Percentiles rank a stretch among this genome's conserved stretches.
Evolutionary conservation across 2,329 filamentous ascomycete genomes (phyloP).

Genomic region (Trichoderma polysporum): DNA sequence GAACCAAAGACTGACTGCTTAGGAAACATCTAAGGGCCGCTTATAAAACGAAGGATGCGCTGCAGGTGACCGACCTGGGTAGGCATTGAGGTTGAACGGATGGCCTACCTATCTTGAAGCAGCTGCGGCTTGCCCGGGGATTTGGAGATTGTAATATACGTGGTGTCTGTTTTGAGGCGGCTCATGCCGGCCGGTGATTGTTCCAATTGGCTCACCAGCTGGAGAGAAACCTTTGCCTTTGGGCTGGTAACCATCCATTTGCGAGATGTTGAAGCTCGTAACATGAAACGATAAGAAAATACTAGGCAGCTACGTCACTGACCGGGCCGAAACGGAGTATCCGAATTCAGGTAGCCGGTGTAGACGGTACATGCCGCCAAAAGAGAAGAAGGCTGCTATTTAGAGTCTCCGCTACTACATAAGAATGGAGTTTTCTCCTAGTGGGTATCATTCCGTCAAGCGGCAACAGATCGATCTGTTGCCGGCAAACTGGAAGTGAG

Average conservation of each 20-base stretch:
- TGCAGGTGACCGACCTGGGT: neutral
- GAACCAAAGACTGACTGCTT: too few relatives aligned
- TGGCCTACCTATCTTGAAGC: neutral
- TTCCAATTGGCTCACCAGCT: neutral
- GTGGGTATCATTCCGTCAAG: slow-evolving; percentile 15
- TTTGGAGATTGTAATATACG: too few relatives aligned
- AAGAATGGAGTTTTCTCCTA: neutral
- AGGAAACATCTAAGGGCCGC: neutral
- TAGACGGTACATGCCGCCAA: too few relatives aligned
- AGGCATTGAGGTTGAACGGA: neutral
- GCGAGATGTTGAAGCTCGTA: neutral
- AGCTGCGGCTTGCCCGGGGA: slow-evolving; percentile 1
- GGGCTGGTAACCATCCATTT: neutral
- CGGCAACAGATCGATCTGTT: slow-evolving; percentile 5
- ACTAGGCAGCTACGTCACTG: slow-evolving; percentile 5
- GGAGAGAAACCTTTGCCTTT: too few relatives aligned
- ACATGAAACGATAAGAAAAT: neutral
- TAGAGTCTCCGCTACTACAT: slow-evolving; percentile 2
- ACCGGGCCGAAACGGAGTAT: slow-evolving; percentile 16
- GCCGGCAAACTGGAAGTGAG: neutral
- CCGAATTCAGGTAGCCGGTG: neutral
- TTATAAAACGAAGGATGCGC: neutral
- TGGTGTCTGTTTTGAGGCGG: too few relatives aligned
- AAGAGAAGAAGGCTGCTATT: neutral
- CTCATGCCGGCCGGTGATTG: too few relatives aligned